These are phyloP conservation scores for Colletotrichum zoysiae DNA, from an alignment of 2,329 filamentous ascomycete species.

Conservation along the genomic window DNA sequence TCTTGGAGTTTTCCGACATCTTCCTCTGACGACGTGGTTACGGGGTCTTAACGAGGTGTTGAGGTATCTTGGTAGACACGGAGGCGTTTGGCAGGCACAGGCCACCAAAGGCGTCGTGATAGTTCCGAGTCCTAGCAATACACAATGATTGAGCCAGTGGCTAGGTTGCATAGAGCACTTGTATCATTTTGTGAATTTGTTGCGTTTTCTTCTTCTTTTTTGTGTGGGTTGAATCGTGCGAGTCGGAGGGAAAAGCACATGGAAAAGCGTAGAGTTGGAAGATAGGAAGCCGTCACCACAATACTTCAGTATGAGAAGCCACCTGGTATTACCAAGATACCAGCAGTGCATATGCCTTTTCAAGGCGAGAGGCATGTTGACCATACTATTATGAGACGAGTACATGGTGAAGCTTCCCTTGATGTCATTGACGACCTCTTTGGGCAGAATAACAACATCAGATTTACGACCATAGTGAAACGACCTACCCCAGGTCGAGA, in stretches of 20 bases:
- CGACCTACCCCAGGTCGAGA: background rate
- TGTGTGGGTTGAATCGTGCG: background rate
- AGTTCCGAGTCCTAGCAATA: background rate
- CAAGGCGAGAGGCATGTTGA: no score
- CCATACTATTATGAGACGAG: background rate
- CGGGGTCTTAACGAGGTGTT: no score
- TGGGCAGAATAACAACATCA: background rate
- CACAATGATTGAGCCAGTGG: no score
- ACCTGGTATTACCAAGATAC: no score
- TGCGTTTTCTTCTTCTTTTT: background rate
- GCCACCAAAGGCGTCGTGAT: background rate
- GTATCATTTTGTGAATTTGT: background rate
- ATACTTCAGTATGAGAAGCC: background rate
- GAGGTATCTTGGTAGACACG: background rate
- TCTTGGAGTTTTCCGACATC: background rate
- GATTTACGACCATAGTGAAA: background rate
- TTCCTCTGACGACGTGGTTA: background rate
- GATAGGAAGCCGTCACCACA: background rate
- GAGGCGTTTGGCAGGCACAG: background rate
- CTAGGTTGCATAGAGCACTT: background rate
- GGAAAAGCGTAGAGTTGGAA: background rate
- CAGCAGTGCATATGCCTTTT: background rate
- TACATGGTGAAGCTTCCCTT: background rate
- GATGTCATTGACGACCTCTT: background rate
- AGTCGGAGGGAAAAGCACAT: background rate